These are phyloP conservation scores for Vitis rotundifolia DNA, from an alignment of 164 flowering plant species.

Conservation along the genomic window DNA sequence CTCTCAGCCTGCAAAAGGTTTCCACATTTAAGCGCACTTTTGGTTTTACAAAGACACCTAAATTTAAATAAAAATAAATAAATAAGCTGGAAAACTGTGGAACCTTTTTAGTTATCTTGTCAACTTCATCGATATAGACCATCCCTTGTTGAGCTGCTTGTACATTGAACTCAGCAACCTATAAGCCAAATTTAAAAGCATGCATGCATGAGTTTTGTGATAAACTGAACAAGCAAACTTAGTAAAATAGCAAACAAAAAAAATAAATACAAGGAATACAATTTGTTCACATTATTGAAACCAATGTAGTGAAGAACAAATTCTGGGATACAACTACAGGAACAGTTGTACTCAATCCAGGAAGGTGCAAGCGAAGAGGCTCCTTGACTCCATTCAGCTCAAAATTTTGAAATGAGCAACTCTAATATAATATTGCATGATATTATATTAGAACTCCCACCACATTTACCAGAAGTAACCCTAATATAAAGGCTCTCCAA, in stretches of 20 bases:
- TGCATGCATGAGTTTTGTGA: background rate
- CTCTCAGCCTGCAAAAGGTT: conserved; percentile 75
- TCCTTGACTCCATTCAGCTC: too few species aligned
- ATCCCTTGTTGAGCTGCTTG: conserved; percentile 99
- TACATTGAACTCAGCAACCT: conserved; percentile 97
- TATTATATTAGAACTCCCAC: too few species aligned
- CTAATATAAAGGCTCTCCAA: too few species aligned
- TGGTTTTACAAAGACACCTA: background rate
- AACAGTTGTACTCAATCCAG: too few species aligned
- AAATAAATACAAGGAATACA: background rate
- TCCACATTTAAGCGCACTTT: background rate
- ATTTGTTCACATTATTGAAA: background rate
- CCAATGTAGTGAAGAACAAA: background rate
- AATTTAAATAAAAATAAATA: conserved; percentile 4
- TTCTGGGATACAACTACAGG: too few species aligned
- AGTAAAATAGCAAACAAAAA: background rate
- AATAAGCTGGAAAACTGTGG: background rate
- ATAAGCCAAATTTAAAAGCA: conserved; percentile 16
- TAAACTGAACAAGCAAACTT: background rate
- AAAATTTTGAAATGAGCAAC: too few species aligned
- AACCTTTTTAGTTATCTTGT: conserved; percentile 98
- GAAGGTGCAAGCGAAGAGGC: too few species aligned
- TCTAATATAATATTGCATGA: too few species aligned
- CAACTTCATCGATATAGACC: conserved; percentile 98
- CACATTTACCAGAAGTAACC: too few species aligned